phyloP scores from a whole-genome alignment of 805 yeast genomes.

The Starmerella vaccinii region DNA sequence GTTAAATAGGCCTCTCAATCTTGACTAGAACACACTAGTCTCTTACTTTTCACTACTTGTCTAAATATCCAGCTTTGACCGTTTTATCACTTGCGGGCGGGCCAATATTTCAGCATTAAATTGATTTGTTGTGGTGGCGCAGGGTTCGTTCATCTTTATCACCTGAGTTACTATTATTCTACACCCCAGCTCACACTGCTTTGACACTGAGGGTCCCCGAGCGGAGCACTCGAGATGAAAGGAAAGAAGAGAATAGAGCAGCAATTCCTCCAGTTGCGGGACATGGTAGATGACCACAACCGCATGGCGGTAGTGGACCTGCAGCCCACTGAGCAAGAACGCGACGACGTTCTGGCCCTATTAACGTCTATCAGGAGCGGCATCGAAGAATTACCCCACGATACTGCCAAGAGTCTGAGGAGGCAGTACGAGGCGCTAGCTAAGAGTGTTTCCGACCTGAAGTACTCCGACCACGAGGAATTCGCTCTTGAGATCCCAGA shows the following conservation, averaged over 20 bases:
- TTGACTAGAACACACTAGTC: no score
- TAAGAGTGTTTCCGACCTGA: slow-evolving; percentile 8
- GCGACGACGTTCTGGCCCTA: slow-evolving; percentile 17
- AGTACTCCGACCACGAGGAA: slow-evolving; percentile 1
- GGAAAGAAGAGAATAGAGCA: slow-evolving; percentile 17
- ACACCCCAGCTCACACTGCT: no score
- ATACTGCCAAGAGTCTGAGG: background rate
- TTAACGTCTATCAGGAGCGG: slow-evolving; percentile 7
- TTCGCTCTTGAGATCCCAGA: background rate
- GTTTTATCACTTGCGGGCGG: no score
- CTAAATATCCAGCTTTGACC: no score
- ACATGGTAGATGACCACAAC: slow-evolving; percentile 23
- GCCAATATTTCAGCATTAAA: no score
- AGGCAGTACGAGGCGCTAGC: background rate
- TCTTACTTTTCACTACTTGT: no score
- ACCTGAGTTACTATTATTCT: no score
- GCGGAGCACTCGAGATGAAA: background rate
- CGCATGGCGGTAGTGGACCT: slow-evolving; percentile 24
- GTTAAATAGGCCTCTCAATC: no score
- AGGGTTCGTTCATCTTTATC: background rate
- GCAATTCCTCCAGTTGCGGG: slow-evolving; percentile 23
- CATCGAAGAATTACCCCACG: background rate
- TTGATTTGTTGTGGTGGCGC: slow-evolving; percentile 1
- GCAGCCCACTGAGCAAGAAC: slow-evolving; percentile 25
- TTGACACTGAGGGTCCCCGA: background rate